A percentile compares a stretch with the other conserved stretches of the same genome.
phyloP scores from a whole-genome alignment of 2,329 filamentous ascomycete species.

The Aspergillus quadrilineatus region DNA sequence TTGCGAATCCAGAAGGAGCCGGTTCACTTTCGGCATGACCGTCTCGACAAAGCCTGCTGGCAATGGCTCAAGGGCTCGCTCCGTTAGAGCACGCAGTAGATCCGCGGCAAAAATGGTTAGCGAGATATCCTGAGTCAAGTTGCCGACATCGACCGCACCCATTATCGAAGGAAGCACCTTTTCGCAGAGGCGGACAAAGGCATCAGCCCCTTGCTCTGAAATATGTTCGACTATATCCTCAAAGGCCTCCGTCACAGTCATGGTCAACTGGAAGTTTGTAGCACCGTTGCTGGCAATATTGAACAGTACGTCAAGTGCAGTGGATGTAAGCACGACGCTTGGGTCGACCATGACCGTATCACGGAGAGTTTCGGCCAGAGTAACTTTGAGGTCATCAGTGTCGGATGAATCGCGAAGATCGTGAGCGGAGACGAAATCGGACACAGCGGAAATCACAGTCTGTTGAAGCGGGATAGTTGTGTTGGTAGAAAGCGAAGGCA shows the following conservation, averaged over 20 bases:
- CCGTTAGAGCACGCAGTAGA: constrained; percentile 74
- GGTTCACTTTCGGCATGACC: constrained; percentile 81
- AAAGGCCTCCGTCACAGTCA: constrained; percentile 85
- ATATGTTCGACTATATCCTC: constrained; percentile 78
- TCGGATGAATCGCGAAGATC: constrained; percentile 82
- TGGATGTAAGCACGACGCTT: constrained; percentile 68
- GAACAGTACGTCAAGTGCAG: constrained; percentile 78
- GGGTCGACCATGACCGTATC: constrained; percentile 80
- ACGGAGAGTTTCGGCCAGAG: constrained; percentile 80
- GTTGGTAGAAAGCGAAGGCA: constrained; percentile 53
- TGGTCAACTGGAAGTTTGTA: constrained; percentile 84
- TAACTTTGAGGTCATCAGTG: constrained; percentile 87
- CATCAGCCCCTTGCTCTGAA: constrained; percentile 61
- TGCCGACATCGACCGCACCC: constrained; percentile 84
- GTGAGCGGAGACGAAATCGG: constrained; percentile 73
- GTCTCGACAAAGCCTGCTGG: constrained; percentile 82
- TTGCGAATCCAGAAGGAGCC: constrained; percentile 75
- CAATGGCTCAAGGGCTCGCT: constrained; percentile 80
- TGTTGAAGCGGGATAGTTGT: constrained; percentile 60
- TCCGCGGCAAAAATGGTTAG: constrained; percentile 85
- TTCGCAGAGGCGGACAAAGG: constrained; percentile 74
- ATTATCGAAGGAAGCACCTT: constrained; percentile 86
- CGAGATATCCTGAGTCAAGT: constrained; percentile 74
- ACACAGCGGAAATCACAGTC: constrained; percentile 60
- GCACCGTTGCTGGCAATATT: constrained; percentile 84